A percentile compares a stretch with the other conserved stretches of the same genome.
phyloP scores from a whole-genome alignment of 495 filamentous ascomycete species.

The Glarea lozoyensis region DNA sequence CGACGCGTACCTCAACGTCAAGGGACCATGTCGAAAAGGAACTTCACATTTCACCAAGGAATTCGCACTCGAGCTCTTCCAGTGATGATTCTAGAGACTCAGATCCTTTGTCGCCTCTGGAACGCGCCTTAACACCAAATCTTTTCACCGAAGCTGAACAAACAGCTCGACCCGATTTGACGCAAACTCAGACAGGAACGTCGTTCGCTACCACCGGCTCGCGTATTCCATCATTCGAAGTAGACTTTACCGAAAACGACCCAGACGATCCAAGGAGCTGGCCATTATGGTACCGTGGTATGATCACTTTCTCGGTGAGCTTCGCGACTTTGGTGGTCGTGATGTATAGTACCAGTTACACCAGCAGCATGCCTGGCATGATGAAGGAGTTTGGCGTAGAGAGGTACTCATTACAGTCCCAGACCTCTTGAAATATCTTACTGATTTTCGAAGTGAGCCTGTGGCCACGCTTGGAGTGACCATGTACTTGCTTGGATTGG shows the following conservation, averaged over 20 bases:
- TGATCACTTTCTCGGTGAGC: slow-evolving; percentile 55
- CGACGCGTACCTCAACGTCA: background rate
- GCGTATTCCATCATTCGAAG: slow-evolving; percentile 60
- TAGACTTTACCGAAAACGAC: slow-evolving; percentile 62
- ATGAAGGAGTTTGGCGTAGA: slow-evolving; percentile 53
- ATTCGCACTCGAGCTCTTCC: slow-evolving; percentile 12
- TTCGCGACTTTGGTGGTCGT: slow-evolving; percentile 70
- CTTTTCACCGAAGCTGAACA: slow-evolving; percentile 20
- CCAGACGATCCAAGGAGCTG: slow-evolving; percentile 69
- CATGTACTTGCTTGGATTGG: slow-evolving; percentile 68
- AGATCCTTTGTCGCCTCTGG: slow-evolving; percentile 28
- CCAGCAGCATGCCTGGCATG: slow-evolving; percentile 57
- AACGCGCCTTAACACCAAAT: slow-evolving; percentile 27
- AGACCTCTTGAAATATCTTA: no score
- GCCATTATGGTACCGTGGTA: slow-evolving; percentile 55
- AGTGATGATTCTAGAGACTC: slow-evolving; percentile 14
- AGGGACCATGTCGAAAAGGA: slow-evolving; percentile 3
- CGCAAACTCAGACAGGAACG: slow-evolving; percentile 24
- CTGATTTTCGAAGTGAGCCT: no score
- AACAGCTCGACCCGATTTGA: slow-evolving; percentile 9
- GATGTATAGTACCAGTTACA: slow-evolving; percentile 80
- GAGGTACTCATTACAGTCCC: no score
- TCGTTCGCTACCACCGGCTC: slow-evolving; percentile 52
- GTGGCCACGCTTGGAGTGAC: slow-evolving; percentile 69
- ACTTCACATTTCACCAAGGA: slow-evolving; percentile 6